phyloP scores from a whole-genome alignment of 257 asterid species.

The Rhazya stricta region DNA sequence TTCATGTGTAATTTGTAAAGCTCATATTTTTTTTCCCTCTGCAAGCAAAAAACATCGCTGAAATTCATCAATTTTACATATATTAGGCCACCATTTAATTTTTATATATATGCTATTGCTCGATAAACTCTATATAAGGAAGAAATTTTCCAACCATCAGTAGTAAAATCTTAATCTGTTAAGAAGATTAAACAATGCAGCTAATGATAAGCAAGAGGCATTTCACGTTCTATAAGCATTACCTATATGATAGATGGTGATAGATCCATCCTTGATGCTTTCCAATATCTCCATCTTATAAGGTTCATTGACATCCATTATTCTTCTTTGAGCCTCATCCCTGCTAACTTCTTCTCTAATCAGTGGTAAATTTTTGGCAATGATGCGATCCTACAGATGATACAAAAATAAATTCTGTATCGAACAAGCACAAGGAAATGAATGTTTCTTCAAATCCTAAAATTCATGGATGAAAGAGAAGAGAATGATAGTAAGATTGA shows the following conservation, averaged over 20 bases:
- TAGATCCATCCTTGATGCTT: constrained; percentile 80
- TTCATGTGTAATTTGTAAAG: not conserved
- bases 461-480: not conserved
- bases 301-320: constrained; percentile 71
- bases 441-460: not conserved
- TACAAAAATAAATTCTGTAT: constrained; percentile 36
- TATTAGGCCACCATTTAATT: not conserved
- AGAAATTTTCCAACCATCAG: not conserved
- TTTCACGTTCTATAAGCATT: constrained; percentile 9
- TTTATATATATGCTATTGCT: not conserved
- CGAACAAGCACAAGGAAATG: constrained; percentile 23
- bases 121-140: not conserved
- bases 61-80: not conserved
- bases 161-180: not conserved
- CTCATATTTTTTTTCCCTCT: not conserved
- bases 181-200: not conserved
- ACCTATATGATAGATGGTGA: constrained; percentile 94
- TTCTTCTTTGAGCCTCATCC: constrained; percentile 77
- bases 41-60: not conserved
- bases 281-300: constrained; percentile 86
- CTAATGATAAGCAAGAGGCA: too few species aligned
- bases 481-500: not conserved
- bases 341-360: constrained; percentile 84
- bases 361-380: constrained; percentile 70
- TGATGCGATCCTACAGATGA: constrained; percentile 83